A percentile compares a stretch with the other conserved stretches of the same genome.
phyloP scores from a whole-genome alignment of 176 grass and related monocot genomes.

The Raddia guianensis region DNA sequence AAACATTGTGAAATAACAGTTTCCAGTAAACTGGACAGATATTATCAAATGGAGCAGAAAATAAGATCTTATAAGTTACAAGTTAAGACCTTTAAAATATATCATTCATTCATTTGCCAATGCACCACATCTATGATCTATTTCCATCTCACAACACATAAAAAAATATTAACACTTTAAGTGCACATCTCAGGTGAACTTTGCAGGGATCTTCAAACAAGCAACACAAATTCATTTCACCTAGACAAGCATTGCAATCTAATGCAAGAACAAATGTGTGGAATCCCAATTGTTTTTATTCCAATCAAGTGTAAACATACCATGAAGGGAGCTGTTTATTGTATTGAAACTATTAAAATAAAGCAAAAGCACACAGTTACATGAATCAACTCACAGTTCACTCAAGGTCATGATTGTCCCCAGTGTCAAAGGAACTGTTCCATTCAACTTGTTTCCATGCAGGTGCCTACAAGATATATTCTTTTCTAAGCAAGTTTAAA shows the following conservation, averaged over 20 bases:
- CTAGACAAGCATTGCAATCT: neutral
- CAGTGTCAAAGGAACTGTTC: constrained; percentile 58
- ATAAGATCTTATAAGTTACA: neutral
- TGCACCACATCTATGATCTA: neutral
- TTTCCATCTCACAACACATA: neutral
- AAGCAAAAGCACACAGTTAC: constrained; percentile 31
- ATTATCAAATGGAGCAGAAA: neutral
- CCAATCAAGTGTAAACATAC: neutral
- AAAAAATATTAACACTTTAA: neutral
- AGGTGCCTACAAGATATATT: constrained; percentile 68
- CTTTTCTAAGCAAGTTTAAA: constrained; percentile 30
- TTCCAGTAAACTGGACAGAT: constrained; percentile 14
- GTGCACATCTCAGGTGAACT: neutral
- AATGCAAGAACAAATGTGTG: neutral
- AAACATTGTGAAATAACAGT: neutral
- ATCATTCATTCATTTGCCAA: neutral
- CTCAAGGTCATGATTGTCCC: constrained; percentile 44
- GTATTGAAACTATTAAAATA: constrained; percentile 8
- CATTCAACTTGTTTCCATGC: constrained; percentile 74
- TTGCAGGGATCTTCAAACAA: no score
- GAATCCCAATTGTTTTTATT: neutral
- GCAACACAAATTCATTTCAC: neutral
- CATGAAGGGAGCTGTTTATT: neutral
- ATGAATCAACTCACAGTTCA: constrained; percentile 75
- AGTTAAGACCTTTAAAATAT: neutral